Base-by-base conservation (phyloP, 1,284 basidiomycete genomes). In the Malassezia cuniculi region DNA sequence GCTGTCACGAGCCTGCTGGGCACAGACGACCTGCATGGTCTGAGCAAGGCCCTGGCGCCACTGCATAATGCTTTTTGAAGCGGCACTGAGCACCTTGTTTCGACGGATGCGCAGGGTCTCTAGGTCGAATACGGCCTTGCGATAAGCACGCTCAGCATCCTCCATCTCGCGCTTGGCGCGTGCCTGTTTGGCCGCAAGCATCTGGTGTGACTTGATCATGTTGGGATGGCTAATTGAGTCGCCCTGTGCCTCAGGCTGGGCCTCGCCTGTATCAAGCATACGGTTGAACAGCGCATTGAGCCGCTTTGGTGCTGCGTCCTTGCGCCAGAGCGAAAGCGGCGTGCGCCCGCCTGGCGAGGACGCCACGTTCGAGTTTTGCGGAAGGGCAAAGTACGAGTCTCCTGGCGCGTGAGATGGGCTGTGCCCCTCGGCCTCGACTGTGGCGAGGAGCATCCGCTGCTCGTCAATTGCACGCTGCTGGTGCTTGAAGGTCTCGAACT, bases 61-160 rank as follows among this genome's bases (percentile, higher is more conserved):
- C 48, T 75, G 74, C 60, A 85, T 78, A 38, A 89, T 66, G 55
- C 82, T 87, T 78, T 77, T 81, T 53, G 81, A 81, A 4, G 82
- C 85, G 25, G 80, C 79, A 54, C 82, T 78, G 27, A 90, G 70
- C 26, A 81, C 82, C 70, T 86, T 87, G 14, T 79, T 78, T 46
- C 82, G 74, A 27, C 82, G 75, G 21, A 93, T 71, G 7, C 59
- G 55, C 16, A 95, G 73, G 0, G 90, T 94, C 71, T 99, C 90
- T 17, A 90, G 71, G 76, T 86, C 85, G 68, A 94, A 83, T 20
- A 97, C 78, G 24, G 78, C 85, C 51, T 81, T 81, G 21, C 90
- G 76, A 57, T 95, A 97, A 47, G 87, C 85, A 65, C 81, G 83
- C 69, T 95, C 89, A 80, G 68, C 41, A 22, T 66, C 62, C 1